phyloP scores from a whole-genome alignment of 768 basidiomycete species.

The Boletus subparvulus region DNA sequence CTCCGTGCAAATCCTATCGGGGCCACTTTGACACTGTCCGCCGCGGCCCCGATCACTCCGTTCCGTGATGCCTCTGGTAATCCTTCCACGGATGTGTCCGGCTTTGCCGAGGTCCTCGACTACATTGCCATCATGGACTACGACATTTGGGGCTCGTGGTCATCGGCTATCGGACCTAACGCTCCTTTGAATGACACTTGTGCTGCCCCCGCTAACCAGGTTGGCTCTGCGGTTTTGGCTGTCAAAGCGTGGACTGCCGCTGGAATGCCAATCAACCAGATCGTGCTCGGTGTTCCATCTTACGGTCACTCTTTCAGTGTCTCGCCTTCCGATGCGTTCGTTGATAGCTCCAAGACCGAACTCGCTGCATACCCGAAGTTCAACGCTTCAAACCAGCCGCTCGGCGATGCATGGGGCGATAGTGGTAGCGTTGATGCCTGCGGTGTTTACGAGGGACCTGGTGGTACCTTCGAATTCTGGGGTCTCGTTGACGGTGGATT shows the following conservation, averaged over 20 bases:
- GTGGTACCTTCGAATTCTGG: conserved; percentile 60
- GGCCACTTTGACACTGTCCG: conserved; percentile 60
- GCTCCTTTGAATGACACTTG: conserved; percentile 81
- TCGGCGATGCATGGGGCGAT: conserved; percentile 60
- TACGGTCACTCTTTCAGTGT: conserved; percentile 77
- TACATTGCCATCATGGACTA: conserved; percentile 67
- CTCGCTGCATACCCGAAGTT: conserved; percentile 53
- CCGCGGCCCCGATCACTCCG: conserved; percentile 64
- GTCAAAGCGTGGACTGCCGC: conserved; percentile 72
- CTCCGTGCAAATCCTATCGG: conserved; percentile 56
- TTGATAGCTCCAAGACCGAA: conserved; percentile 30
- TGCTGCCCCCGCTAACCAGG: conserved; percentile 52
- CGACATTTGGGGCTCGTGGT: conserved; percentile 56
- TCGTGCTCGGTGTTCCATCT: conserved; percentile 77
- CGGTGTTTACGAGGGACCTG: conserved; percentile 44
- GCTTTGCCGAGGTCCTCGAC: conserved; percentile 67
- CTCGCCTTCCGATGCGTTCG: conserved; percentile 37
- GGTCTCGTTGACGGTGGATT: conserved; percentile 58
- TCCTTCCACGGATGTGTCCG: conserved; percentile 69
- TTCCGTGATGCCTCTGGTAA: conserved; percentile 59
- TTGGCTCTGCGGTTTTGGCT: conserved; percentile 74
- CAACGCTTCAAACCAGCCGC: conserved; percentile 40
- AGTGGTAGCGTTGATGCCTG: conserved; percentile 51
- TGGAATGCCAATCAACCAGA: conserved; percentile 66
- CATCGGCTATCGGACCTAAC: conserved; percentile 67